Conservation (phyloP, 2,329 filamentous ascomycete species). For the Penicillium sp. region DNA sequence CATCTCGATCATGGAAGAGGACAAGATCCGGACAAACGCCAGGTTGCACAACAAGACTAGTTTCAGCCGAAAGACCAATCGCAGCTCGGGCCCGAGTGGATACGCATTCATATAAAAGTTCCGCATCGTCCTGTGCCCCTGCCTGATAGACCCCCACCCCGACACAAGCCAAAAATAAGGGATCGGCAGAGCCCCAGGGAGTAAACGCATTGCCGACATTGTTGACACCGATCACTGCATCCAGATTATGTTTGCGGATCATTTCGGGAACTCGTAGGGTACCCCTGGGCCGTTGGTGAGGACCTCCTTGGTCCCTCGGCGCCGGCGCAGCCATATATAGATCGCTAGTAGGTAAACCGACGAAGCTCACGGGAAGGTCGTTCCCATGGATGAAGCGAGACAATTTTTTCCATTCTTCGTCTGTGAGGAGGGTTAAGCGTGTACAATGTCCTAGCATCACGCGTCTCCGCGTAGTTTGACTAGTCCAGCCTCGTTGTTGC, state of each 20-base stretch:
- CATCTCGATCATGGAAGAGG: conserved; percentile 30
- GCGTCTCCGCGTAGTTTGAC: conserved; percentile 44
- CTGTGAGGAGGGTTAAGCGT: conserved; percentile 58
- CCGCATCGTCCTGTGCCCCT: conserved; percentile 60
- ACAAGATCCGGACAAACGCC: conserved; percentile 22
- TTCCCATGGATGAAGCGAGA: conserved; percentile 48
- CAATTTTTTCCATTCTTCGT: conserved; percentile 53
- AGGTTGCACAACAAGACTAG: conserved; percentile 8
- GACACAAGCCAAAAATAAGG: conserved; percentile 61
- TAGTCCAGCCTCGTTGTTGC: conserved; percentile 52
- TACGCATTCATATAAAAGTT: conserved; percentile 58
- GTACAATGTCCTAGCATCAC: conserved; percentile 70
- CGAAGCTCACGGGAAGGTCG: conserved; percentile 62
- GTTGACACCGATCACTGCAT: conserved; percentile 66
- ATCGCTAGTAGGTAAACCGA: conserved; percentile 70
- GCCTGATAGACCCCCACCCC: conserved; percentile 69
- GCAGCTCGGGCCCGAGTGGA: conserved; percentile 45
- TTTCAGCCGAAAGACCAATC: conserved; percentile 29
- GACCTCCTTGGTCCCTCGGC: conserved; percentile 27
- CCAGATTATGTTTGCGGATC: conserved; percentile 59
- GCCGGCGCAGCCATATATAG: conserved; percentile 68
- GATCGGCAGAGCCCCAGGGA: conserved; percentile 67
- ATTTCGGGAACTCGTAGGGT: conserved; percentile 64
- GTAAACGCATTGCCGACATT: conserved; percentile 77
- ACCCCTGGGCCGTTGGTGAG: conserved; percentile 50